Evolutionary conservation across 805 yeast species (phyloP).

Genomic region (Maudiozyma pseudohumilis): DNA sequence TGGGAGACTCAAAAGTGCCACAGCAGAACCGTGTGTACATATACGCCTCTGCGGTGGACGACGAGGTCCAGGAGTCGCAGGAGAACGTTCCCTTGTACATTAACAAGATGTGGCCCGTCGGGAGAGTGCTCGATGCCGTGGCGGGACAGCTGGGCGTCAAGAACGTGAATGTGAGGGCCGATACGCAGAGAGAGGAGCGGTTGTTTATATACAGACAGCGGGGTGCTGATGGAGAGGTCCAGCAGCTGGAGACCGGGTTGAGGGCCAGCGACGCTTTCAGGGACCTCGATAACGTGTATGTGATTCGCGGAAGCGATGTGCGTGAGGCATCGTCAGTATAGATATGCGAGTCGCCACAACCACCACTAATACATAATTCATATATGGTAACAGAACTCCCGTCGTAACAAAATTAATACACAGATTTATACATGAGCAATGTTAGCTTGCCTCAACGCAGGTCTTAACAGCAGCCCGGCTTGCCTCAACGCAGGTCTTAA

Average conservation of each 20-base stretch:
- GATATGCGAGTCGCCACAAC: background rate
- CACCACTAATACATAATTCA: background rate
- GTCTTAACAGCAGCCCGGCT: no score
- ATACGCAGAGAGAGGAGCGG: conserved; percentile 15
- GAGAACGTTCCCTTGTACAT: conserved; percentile 14
- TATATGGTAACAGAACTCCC: no score
- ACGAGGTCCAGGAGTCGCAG: conserved; percentile 2
- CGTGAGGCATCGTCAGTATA: conserved; percentile 1
- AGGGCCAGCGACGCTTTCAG: conserved; percentile 15
- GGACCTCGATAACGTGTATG: conserved; percentile 19
- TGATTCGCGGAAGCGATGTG: conserved; percentile 26
- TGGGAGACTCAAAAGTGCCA: conserved; percentile 24
- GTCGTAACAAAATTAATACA: no score
- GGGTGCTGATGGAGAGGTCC: conserved; percentile 3
- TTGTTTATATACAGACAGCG: conserved; percentile 16
- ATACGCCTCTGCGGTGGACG: conserved; percentile 12
- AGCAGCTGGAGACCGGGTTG: conserved; percentile 5
- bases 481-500: no score
- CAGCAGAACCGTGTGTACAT: conserved; percentile 20
- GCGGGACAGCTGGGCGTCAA: conserved; percentile 19
- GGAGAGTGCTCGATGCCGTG: conserved; percentile 25
- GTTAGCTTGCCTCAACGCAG: no score
- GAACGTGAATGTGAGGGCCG: conserved; percentile 14
- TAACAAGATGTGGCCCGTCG: conserved; percentile 28
- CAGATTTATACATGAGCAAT: no score